Conservation (phyloP, 2,329 filamentous ascomycete species). For the Monilinia vaccinii-corymbosi region DNA sequence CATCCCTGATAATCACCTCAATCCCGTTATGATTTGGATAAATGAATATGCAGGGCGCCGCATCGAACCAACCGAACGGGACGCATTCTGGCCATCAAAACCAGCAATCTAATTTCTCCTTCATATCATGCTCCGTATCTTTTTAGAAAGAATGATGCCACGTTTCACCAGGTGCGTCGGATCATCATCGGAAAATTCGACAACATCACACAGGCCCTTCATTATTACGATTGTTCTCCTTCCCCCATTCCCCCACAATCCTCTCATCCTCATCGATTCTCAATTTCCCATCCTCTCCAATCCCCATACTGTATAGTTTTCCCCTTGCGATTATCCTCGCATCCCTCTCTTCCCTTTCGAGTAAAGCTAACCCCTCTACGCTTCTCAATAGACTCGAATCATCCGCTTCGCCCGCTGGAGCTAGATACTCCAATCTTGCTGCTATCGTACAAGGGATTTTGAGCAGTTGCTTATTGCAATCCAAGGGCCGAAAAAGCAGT, state of each 20-base stretch:
- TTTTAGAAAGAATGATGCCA: too few species aligned
- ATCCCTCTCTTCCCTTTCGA: slow-evolving; percentile 29
- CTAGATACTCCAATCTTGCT: not conserved
- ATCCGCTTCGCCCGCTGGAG: not conserved
- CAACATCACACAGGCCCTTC: not conserved
- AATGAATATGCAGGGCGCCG: not conserved
- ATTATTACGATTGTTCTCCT: not conserved
- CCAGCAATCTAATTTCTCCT: not conserved
- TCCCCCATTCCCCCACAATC: slow-evolving; percentile 1
- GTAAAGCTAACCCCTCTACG: slow-evolving; percentile 32
- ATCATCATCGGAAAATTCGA: not conserved
- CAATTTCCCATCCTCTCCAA: slow-evolving; percentile 26
- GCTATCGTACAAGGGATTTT: not conserved
- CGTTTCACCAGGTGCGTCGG: not conserved
- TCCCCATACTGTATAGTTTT: slow-evolving; percentile 28
- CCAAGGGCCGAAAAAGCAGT: not conserved
- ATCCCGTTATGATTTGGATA: not conserved
- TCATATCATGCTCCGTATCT: not conserved
- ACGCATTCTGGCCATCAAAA: too few species aligned
- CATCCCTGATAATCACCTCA: not conserved
- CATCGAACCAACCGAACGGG: not conserved
- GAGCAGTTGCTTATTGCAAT: not conserved
- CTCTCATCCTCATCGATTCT: slow-evolving; percentile 20
- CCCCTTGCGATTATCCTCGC: slow-evolving; percentile 25
- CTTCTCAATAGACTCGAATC: slow-evolving; percentile 32